These are phyloP conservation scores for Coffea canephora DNA, from an alignment of 257 asterid genomes.

Conservation along the genomic window DNA sequence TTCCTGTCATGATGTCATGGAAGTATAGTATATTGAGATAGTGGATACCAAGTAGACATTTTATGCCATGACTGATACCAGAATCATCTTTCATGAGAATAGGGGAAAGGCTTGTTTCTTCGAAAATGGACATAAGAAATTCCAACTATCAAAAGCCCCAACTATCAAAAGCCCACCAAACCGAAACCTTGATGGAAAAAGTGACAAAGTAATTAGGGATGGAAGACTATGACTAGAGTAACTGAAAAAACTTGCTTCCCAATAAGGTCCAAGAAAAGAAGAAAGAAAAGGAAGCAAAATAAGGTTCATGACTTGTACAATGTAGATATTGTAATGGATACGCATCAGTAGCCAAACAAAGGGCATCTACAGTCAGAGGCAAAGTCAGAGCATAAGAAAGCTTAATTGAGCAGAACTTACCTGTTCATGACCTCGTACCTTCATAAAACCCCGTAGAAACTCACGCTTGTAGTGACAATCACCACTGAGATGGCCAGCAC, in stretches of 20 bases:
- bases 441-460: conserved; percentile 65
- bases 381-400: conserved; percentile 1
- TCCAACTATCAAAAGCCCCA: too few species aligned
- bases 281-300: background rate
- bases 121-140: background rate
- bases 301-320: background rate
- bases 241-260: background rate
- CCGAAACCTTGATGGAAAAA: background rate
- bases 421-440: conserved; percentile 77
- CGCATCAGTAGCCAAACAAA: background rate
- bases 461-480: conserved; percentile 93
- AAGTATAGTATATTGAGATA: background rate
- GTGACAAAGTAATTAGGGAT: background rate
- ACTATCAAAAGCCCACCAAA: background rate
- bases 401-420: conserved; percentile 30
- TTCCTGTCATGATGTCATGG: background rate
- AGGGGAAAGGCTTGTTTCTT: background rate
- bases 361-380: too few species aligned
- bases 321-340: background rate
- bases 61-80: background rate
- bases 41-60: background rate
- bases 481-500: conserved; percentile 93
- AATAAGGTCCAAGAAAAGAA: background rate
- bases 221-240: background rate
- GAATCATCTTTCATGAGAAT: background rate